A percentile compares a stretch with the other conserved stretches of the same genome.
phyloP scores from a whole-genome alignment of 176 grass and related monocot genomes.

The Lolium multiflorum region DNA sequence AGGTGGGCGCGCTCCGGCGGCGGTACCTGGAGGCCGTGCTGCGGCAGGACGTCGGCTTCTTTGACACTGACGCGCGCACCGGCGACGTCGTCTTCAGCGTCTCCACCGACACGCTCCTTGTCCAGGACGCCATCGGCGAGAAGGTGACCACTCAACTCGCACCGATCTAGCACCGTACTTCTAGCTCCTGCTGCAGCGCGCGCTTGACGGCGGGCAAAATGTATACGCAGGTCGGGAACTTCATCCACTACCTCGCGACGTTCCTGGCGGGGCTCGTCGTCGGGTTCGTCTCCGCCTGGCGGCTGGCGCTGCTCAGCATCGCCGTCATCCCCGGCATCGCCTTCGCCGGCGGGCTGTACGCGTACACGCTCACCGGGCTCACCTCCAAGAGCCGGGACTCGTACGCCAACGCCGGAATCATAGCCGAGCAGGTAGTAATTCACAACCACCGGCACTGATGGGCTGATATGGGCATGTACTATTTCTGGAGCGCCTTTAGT shows the following conservation, averaged over 20 bases:
- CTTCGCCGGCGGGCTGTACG: conserved; percentile 84
- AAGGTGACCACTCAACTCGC: conserved; percentile 51
- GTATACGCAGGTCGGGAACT: conserved; percentile 76
- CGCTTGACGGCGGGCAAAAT: neutral
- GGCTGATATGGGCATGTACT: conserved; percentile 26
- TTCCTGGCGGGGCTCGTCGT: conserved; percentile 87
- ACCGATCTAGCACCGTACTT: neutral
- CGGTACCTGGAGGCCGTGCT: conserved; percentile 87
- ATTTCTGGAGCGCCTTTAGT: conserved; percentile 23
- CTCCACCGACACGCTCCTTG: conserved; percentile 87
- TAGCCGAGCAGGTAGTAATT: conserved; percentile 82
- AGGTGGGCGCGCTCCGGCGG: conserved; percentile 77
- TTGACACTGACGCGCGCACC: conserved; percentile 91
- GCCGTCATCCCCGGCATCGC: conserved; percentile 90
- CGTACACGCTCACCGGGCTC: conserved; percentile 77
- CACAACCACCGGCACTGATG: conserved; percentile 18
- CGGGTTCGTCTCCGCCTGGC: conserved; percentile 87
- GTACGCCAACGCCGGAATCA: conserved; percentile 82
- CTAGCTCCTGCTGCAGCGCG: neutral
- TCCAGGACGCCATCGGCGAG: conserved; percentile 98
- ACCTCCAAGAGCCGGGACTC: conserved; percentile 91
- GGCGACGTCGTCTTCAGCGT: conserved; percentile 92
- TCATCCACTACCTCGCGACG: conserved; percentile 96
- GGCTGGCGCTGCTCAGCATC: conserved; percentile 83
- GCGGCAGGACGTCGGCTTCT: conserved; percentile 91